Percentiles rank a stretch among this genome's conserved stretches.
Evolutionary conservation across 108 stramenopile genomes (phyloP).

Genomic region (Tribonema minus): DNA sequence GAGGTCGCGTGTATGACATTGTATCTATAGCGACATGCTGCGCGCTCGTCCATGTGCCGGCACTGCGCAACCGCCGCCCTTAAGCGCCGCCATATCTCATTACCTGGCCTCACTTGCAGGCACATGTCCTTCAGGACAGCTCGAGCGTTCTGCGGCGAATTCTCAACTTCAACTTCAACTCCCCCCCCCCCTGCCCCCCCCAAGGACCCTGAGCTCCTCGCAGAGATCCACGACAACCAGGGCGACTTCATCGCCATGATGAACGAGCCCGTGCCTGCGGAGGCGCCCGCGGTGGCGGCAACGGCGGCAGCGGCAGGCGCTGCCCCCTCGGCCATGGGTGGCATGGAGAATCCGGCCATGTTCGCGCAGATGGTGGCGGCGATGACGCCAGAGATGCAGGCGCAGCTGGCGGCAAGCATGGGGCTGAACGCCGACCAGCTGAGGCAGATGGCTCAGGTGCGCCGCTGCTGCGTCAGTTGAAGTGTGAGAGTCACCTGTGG

Average conservation of each 20-base stretch:
- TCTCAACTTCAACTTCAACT: neutral
- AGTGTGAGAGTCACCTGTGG: too few species aligned
- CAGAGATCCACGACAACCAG: conserved; percentile 87
- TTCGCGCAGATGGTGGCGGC: conserved; percentile 73
- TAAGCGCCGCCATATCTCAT: neutral
- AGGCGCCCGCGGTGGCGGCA: conserved; percentile 47
- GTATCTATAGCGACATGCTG: too few species aligned
- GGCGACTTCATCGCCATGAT: conserved; percentile 86
- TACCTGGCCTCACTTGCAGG: neutral
- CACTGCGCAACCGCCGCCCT: too few species aligned
- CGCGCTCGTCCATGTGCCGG: too few species aligned
- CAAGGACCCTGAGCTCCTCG: conserved; percentile 80
- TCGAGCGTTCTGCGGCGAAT: neutral
- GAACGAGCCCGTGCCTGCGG: conserved; percentile 82
- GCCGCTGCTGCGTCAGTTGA: too few species aligned
- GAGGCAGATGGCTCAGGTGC: conserved; percentile 65
- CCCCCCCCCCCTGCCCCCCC: neutral
- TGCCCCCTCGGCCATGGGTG: conserved; percentile 15
- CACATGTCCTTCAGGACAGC: neutral
- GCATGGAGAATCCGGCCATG: conserved; percentile 60
- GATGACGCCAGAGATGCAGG: conserved; percentile 79
- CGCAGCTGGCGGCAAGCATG: conserved; percentile 83
- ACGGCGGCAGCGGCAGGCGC: conserved; percentile 7
- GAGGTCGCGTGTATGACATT: too few species aligned
- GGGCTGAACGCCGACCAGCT: conserved; percentile 87